A percentile compares a stretch with the other conserved stretches of the same genome.
phyloP scores from a whole-genome alignment of 139 green algal species.

The Volvox reticuliferus region DNA sequence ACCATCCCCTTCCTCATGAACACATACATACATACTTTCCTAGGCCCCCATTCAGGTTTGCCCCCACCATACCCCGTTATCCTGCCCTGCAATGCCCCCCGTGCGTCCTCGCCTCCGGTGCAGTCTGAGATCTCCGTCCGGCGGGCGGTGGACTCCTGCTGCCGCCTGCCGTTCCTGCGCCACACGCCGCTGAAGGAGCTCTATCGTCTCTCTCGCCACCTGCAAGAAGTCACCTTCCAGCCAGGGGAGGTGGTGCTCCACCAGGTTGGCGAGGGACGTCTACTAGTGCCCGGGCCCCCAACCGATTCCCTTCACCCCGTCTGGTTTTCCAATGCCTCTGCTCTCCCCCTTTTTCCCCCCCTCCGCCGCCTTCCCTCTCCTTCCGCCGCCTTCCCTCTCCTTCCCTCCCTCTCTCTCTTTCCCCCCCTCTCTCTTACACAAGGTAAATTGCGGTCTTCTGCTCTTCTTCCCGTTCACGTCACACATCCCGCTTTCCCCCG shows the following conservation, averaged over 20 bases:
- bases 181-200: conserved; percentile 63
- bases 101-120: not conserved
- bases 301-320: not conserved
- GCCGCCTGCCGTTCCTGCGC: conserved; percentile 61
- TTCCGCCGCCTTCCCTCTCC: not conserved
- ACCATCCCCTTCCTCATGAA: not conserved
- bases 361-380: not conserved
- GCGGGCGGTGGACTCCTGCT: conserved; percentile 48
- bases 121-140: conserved; percentile 44
- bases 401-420: not conserved
- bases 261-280: conserved; percentile 32
- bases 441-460: not conserved
- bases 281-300: too few relatives aligned
- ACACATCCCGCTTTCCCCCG: not conserved
- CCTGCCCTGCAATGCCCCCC: not conserved
- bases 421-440: not conserved
- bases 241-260: conserved; percentile 40
- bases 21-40: not conserved
- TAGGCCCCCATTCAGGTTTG: not conserved
- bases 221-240: conserved; percentile 35
- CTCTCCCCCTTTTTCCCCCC: not conserved
- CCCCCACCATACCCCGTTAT: not conserved
- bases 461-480: not conserved
- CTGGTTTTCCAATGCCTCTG: not conserved
- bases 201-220: conserved; percentile 48